These are phyloP conservation scores for Blastomyces silverae DNA, from an alignment of 2,329 filamentous ascomycete species.

Conservation along the genomic window DNA sequence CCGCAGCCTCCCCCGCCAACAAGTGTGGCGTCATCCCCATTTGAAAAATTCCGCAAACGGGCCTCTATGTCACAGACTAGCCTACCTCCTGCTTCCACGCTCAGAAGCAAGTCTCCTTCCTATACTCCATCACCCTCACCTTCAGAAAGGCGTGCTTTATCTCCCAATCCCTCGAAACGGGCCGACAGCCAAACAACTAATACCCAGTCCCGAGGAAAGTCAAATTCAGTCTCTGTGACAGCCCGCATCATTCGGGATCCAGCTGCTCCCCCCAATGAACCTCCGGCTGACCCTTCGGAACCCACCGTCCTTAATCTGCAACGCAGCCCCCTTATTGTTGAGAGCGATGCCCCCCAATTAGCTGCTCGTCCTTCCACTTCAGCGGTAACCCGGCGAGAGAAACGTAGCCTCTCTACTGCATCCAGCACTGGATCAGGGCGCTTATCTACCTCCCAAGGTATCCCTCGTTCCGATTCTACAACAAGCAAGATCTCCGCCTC, in stretches of 20 bases:
- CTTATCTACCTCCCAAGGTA: conserved; percentile 34
- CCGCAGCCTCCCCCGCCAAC: conserved; percentile 27
- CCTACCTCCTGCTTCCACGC: conserved; percentile 24
- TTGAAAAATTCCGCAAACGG: conserved; percentile 48
- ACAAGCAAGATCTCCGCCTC: conserved; percentile 37
- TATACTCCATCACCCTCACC: conserved; percentile 26
- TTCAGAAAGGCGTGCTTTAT: conserved; percentile 23
- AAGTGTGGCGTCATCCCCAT: conserved; percentile 51
- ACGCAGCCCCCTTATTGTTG: conserved; percentile 55
- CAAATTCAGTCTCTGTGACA: conserved; percentile 78
- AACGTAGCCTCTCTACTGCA: conserved; percentile 37
- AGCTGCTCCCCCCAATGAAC: conserved; percentile 39
- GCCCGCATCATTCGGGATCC: conserved; percentile 68
- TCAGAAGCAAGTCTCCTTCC: conserved; percentile 27
- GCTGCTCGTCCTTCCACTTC: conserved; percentile 21
- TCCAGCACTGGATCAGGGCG: conserved; percentile 35
- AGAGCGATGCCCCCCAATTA: conserved; percentile 52
- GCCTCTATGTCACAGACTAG: conserved; percentile 33
- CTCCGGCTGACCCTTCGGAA: conserved; percentile 28
- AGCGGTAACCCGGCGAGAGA: conserved; percentile 27
- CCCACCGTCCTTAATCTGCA: conserved; percentile 42
- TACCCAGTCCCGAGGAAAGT: conserved; percentile 25
- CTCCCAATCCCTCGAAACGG: conserved; percentile 29
- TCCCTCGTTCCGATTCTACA: conserved; percentile 35
- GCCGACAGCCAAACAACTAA: conserved; percentile 28